A percentile compares a stretch with the other conserved stretches of the same genome.
Conservation (phyloP, 805 yeast genomes). For the Ogataea pini region DNA sequence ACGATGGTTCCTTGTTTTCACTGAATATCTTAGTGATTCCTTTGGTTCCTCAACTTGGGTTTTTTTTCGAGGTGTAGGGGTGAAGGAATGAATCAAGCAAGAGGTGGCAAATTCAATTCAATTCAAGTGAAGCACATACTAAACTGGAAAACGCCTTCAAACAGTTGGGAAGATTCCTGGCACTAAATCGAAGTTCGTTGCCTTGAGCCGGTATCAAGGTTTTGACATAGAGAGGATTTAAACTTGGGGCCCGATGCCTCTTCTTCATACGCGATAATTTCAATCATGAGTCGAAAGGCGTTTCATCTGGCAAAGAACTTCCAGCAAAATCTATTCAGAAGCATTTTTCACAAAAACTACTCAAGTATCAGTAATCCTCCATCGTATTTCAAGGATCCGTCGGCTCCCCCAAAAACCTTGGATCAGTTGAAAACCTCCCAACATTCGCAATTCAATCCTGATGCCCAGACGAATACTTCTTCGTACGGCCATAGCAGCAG, state of each 20-base stretch:
- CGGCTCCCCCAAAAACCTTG: constrained; percentile 35
- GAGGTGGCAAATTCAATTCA: background rate
- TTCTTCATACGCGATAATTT: too few species aligned
- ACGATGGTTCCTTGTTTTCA: too few species aligned
- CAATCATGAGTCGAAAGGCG: background rate
- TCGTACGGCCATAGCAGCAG: background rate
- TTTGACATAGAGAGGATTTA: background rate
- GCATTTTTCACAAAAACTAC: constrained; percentile 1
- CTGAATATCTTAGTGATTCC: too few species aligned
- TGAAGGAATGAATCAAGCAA: background rate
- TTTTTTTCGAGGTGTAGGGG: background rate
- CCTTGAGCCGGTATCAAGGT: background rate
- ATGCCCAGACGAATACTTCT: background rate
- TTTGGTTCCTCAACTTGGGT: too few species aligned
- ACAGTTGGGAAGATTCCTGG: background rate
- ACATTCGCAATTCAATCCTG: constrained; percentile 8
- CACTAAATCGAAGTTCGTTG: background rate
- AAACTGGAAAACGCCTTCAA: background rate
- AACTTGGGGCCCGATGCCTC: background rate
- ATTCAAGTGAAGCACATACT: too few species aligned
- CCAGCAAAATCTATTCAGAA: too few species aligned
- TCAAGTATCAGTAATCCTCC: constrained; percentile 20
- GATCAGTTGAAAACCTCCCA: constrained; percentile 20
- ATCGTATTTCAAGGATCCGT: constrained; percentile 26
- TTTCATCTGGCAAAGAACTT: background rate